Base-by-base conservation (phyloP, 2,329 filamentous ascomycete genomes). In the Pestalotiopsis sp. region DNA sequence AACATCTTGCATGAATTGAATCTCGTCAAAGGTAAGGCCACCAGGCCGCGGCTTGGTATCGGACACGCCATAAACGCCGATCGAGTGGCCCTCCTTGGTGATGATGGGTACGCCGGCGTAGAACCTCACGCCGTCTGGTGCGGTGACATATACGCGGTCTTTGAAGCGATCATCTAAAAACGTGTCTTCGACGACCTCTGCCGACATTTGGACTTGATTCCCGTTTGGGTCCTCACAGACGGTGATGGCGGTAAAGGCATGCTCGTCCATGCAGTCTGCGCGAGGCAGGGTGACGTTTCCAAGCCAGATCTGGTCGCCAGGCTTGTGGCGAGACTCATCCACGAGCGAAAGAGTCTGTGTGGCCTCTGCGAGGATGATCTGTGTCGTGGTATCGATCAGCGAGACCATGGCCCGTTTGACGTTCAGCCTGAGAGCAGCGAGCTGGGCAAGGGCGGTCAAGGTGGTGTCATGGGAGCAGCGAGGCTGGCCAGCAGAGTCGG, bases 1-100 rank as follows among this genome's bases (percentile, higher is more conserved):
- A 77, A 91, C 82, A 56, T 88, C 88, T 58, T 85, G 82, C 75
- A 92, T 79, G 63, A 88, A 90, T 25, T 83, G 80, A 2, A 85
- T 70, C 64, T 89, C 85, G 9, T 81, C 81, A 0, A 80, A 73
- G 12, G 79, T 79, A 20, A 92, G 73, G 0, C 84, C 85, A 57
- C 85, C 73, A 14, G 87, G 85, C 27, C 64, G 67, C 6, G 72
- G 69, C 23, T 68, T 14, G 27, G 56, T 49, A 58, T 70, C 67
- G 12, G 68, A 64, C n/a, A 74, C 69, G 31, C 63, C 52, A 14
- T 68, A 68, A 1, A 73, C 72, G 25, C 73, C 73, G 52, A 73
- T 73, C n/a, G 66, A 67, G 36, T 73, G 63, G 23, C 71, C 72
- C 0, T 57, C 36, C 6, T 67, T 65, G 3, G 68, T 69, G 36